Evolutionary conservation across 2,329 filamentous ascomycete genomes (phyloP), one percentile per base, ranked within the genome.

Genomic region (Trichoderma cornu-damae): DNA sequence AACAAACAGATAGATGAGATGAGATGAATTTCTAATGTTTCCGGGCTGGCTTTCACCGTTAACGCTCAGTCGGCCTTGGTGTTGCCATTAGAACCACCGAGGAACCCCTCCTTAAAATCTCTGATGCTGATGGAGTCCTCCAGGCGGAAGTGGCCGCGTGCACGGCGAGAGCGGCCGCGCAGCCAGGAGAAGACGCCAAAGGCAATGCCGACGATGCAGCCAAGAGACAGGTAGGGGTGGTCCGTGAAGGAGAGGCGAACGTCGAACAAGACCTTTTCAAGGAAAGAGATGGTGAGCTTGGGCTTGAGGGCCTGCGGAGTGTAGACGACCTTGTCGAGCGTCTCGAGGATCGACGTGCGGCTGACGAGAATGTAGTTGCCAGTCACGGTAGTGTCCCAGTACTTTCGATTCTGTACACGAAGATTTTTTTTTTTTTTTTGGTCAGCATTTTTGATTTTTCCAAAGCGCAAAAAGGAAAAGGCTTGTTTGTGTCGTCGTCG

Each of bases 311-410:
- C 84, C 46, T 88, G 82, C 48, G 86, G 86, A 48, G 80, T 82
- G 22, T 82, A 77, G 8, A 88, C 82, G 60, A 90, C 80, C 68
- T 89, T 88, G 65, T 82, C 82, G 55, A 92, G 77, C 12, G 91
- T 96, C 73, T 96, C 92, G 61, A 96, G 83, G 68, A 96, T 96
- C 3, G 89, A 91, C 3, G 90, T 93, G 61, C 94, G 87, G 24
- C 88, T 94, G 54, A 92, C 87, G 64, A 92, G 86, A 68, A 99
- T 97, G 61, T 87, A 83, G 72, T 94, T 93, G 63, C 92, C 93
- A 2, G 90, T 94, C 60, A 88, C 86, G 46, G 92, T 96, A 30
- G 81, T 84, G 69, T 99, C 94, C 94, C 94, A 99, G 76, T 96
- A 99, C 62, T 88, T 86, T 65, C 89, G 91, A 75, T 90, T 91